phyloP scores from a whole-genome alignment of 2,329 filamentous ascomycete genomes.

The Pseudopithomyces maydicus region DNA sequence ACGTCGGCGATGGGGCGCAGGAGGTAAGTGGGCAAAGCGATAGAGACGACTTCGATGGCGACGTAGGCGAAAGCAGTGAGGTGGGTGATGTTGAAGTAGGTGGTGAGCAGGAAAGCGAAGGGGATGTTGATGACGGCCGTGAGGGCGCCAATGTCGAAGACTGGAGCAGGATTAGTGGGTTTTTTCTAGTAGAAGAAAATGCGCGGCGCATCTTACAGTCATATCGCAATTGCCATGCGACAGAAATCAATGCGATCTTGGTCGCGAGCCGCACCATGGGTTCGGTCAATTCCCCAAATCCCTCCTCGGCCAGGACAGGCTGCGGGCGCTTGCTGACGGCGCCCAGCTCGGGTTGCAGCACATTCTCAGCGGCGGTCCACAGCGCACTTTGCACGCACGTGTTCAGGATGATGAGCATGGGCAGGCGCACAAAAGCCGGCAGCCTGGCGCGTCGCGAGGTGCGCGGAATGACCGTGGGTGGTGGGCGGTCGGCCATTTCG shows the following conservation, averaged over 20 bases:
- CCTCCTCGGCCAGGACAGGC: conserved; percentile 33
- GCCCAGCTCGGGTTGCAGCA: conserved; percentile 69
- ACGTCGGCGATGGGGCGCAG: conserved; percentile 70
- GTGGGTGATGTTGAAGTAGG: conserved; percentile 75
- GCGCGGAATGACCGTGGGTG: conserved; percentile 1
- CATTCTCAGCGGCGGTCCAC: conserved; percentile 65
- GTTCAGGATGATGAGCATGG: conserved; percentile 56
- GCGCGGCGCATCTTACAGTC: conserved; percentile 61
- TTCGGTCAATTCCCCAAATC: conserved; percentile 62
- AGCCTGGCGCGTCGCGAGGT: conserved; percentile 21
- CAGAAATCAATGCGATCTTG: conserved; percentile 68
- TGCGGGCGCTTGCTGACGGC: conserved; percentile 62
- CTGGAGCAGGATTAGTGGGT: conserved; percentile 16
- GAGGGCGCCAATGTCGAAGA: conserved; percentile 50
- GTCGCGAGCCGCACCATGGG: conserved; percentile 60
- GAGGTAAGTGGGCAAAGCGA: conserved; percentile 74
- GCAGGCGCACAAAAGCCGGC: conserved; percentile 45
- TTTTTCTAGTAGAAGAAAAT: neutral
- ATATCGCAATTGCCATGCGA: conserved; percentile 76
- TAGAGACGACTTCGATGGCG: conserved; percentile 70
- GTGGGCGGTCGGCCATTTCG: conserved; percentile 1
- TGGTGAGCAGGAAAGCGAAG: conserved; percentile 73
- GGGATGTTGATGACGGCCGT: conserved; percentile 74
- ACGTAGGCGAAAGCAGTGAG: conserved; percentile 66
- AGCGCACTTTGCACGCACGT: conserved; percentile 68